Base-by-base conservation (phyloP, 768 basidiomycete genomes). In the Multifurca ochricompacta region DNA sequence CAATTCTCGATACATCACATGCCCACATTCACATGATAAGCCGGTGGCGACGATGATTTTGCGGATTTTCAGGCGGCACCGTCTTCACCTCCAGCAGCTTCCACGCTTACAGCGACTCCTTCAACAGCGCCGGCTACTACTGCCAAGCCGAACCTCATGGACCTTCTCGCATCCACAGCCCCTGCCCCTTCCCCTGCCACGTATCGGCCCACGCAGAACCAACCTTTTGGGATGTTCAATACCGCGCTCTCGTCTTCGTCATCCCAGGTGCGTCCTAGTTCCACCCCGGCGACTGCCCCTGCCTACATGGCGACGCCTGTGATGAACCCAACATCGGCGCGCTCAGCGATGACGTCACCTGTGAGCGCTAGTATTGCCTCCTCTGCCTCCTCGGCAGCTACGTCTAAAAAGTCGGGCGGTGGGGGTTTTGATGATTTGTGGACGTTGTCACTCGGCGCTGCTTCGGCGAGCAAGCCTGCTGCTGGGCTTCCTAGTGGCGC, bases 391-490 rank as follows among this genome's bases (percentile, higher is more conserved):
- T 47, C 19, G 23, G 61, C 63, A 31, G 56, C 71, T 16, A 60
- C 67, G 30, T 53, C 70, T 14, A 65, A 71, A 16, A 66, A 73
- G 19, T 54, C 70, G 62, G 57, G 81, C 34, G 63, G 67, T 53
- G 71, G 77, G 53, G 83, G 82, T 63, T 96, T 95, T 64, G 93
- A 93, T 59, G 93, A 96, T 66, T 67, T 96, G 60, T 96, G 89
- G 88, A 79, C 79, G 19, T 76, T 92, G 76, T 87, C 85, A 2
- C 76, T 94, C 34, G 85, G 85, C 27, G 61, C 71, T 21, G 18
- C 37, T 9, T 39, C 47, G 6, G 51, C 74, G 13, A 62, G 50
- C 31, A 57, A 74, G 35, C 76, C 77, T 44, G 65, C 78, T 50
- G 41, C 36, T 1, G 36, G 35, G 4, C 16, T 16, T 39, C 36